Evolutionary conservation across 148 eudicot species (phyloP), one percentile per base, ranked within the genome.

Genomic region (Nyssa sinensis): DNA sequence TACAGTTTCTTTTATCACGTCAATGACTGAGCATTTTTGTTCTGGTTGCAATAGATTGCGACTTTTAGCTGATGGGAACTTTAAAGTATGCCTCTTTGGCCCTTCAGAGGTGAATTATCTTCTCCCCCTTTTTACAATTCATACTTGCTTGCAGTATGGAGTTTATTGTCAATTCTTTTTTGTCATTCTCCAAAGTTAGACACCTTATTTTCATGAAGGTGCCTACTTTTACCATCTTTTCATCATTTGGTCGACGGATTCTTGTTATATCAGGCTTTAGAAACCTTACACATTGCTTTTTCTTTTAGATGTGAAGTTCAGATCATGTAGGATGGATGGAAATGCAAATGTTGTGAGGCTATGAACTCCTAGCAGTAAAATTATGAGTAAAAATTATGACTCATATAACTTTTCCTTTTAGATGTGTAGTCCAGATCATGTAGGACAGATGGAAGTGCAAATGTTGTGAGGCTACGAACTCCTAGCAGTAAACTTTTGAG

Each of bases 21-120:
- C 98, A 37, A 94, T 94, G 98, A 94, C 97, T 2, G 93, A 94
- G 83, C 98, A 94, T 76, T 94, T 94, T 62, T 94, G 98, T 82
- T 89, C 88, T 70, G 91, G 98, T 64, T 94, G 98, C 86, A 94
- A 92, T 67, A 88, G 98, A 69, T 72, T 94, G 79, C 89, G 98
- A 62, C 88, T 94, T 79, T 79, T 94, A 76, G 97, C 98, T 25
- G 98, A 94, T 82, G 98, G 98, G 61, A 94, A 90, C 78, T 88
- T 94, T 37, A 94, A 94, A 92, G 98, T 94, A 55, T 94, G 98
- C 73, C 92, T 94, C 19, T 94, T 94, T 86, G 98, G 98, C 14
- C 88, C 98, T 37, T 88, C 97, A 58, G 98, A 94, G 97, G 97
- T 89, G 79, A 77, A 9, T 66, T 74, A 30, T 25, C 73, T 72